These are phyloP conservation scores for Fusarium cyanostomum DNA, from an alignment of 2,329 filamentous ascomycete genomes.

Conservation along the genomic window DNA sequence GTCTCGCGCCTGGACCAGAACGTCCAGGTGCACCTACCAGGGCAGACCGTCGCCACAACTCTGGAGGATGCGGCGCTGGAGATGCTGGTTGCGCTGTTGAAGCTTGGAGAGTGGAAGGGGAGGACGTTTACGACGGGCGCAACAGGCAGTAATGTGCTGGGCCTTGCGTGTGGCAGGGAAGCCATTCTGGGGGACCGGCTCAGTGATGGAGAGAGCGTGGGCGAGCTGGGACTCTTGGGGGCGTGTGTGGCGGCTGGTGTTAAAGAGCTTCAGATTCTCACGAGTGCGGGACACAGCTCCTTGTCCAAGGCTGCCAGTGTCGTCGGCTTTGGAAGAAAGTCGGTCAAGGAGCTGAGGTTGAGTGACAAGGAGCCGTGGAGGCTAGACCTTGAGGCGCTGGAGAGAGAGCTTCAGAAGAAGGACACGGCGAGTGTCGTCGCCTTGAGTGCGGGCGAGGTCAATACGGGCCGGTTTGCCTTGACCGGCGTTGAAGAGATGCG, in stretches of 20 bases:
- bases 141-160: conserved; percentile 84
- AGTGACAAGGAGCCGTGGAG: conserved; percentile 68
- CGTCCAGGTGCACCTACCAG: conserved; percentile 81
- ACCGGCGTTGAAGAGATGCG: conserved; percentile 68
- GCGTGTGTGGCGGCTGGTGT: conserved; percentile 73
- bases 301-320: conserved; percentile 84
- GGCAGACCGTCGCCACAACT: conserved; percentile 77
- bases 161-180: conserved; percentile 74
- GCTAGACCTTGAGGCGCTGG: conserved; percentile 73
- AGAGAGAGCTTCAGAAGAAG: conserved; percentile 62
- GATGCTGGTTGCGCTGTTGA: conserved; percentile 74
- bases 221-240: conserved; percentile 73
- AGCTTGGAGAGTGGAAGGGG: conserved; percentile 68
- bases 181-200: conserved; percentile 59
- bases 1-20: conserved; percentile 86
- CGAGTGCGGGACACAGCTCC: conserved; percentile 85
- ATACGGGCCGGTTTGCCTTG: conserved; percentile 81
- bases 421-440: conserved; percentile 77
- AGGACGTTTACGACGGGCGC: conserved; percentile 67
- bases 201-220: conserved; percentile 57
- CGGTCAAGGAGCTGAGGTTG: conserved; percentile 69
- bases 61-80: conserved; percentile 78
- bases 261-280: conserved; percentile 77
- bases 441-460: conserved; percentile 89
- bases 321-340: conserved; percentile 77